Percentiles rank a stretch among this genome's conserved stretches.
phyloP scores from a whole-genome alignment of 2,329 filamentous ascomycete genomes.

The Colletotrichum acutatum region DNA sequence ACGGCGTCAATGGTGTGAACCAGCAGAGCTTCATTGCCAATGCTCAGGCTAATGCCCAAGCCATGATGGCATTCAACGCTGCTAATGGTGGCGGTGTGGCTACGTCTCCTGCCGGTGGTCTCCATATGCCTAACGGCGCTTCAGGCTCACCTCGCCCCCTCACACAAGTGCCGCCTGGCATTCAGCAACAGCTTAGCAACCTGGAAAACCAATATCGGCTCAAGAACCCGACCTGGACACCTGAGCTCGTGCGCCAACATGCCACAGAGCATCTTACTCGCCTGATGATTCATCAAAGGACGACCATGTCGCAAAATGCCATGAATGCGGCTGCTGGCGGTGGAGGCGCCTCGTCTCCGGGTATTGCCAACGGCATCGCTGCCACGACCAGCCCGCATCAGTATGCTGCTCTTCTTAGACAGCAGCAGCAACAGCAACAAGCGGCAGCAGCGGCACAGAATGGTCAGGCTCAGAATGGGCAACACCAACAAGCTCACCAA shows the following conservation, averaged over 20 bases:
- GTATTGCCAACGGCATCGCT: slow-evolving; percentile 59
- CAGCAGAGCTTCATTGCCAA: slow-evolving; percentile 65
- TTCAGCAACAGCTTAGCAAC: slow-evolving; percentile 60
- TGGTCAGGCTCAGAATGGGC: slow-evolving; percentile 38
- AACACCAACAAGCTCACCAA: slow-evolving; percentile 34
- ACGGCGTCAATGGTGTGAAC: slow-evolving; percentile 48
- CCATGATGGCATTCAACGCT: slow-evolving; percentile 61
- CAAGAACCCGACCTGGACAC: slow-evolving; percentile 62
- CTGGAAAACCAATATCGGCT: slow-evolving; percentile 63
- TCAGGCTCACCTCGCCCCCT: slow-evolving; percentile 58
- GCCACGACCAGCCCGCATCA: slow-evolving; percentile 66
- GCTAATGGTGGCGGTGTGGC: slow-evolving; percentile 55
- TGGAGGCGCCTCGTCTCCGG: slow-evolving; percentile 44
- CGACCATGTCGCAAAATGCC: slow-evolving; percentile 56
- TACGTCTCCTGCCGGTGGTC: slow-evolving; percentile 55
- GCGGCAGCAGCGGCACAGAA: slow-evolving; percentile 44
- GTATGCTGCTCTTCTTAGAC: slow-evolving; percentile 67
- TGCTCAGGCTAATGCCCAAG: slow-evolving; percentile 63
- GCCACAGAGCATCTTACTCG: slow-evolving; percentile 62
- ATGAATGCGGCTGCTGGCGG: slow-evolving; percentile 67
- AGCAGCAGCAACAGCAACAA: slow-evolving; percentile 63
- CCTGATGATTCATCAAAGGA: slow-evolving; percentile 58
- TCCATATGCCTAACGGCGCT: slow-evolving; percentile 59
- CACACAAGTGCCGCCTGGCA: slow-evolving; percentile 57
- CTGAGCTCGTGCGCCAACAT: slow-evolving; percentile 61